These are phyloP conservation scores for Penicillium sp. DNA, from an alignment of 2,329 filamentous ascomycete species.

Conservation along the genomic window DNA sequence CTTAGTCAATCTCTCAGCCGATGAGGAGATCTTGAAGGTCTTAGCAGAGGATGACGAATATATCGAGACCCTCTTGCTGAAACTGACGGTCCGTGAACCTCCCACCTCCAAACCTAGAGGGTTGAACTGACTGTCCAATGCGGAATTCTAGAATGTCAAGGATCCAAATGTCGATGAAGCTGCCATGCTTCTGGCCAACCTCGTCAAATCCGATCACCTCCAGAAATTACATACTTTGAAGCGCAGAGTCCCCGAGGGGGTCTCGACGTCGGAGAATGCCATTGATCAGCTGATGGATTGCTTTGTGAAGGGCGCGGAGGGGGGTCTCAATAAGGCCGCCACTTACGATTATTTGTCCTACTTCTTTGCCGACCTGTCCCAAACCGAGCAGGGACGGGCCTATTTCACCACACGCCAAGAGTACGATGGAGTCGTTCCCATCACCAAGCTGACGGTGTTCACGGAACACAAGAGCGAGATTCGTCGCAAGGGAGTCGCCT, in stretches of 20 bases:
- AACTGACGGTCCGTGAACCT: conserved; percentile 70
- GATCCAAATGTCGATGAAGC: conserved; percentile 82
- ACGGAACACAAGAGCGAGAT: conserved; percentile 85
- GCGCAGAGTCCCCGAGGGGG: conserved; percentile 65
- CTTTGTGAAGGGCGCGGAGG: conserved; percentile 88
- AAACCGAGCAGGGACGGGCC: conserved; percentile 69
- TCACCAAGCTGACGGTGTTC: conserved; percentile 91
- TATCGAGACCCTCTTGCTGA: conserved; percentile 68
- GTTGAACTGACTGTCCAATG: not conserved
- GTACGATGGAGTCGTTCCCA: conserved; percentile 80
- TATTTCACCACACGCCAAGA: conserved; percentile 73
- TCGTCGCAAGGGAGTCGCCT: conserved; percentile 89
- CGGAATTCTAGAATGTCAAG: conserved; percentile 42
- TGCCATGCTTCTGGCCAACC: conserved; percentile 89
- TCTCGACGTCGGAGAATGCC: conserved; percentile 69
- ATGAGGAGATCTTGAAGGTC: conserved; percentile 70
- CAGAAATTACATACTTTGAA: conserved; percentile 68
- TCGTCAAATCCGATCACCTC: conserved; percentile 75
- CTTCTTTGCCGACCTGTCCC: conserved; percentile 88
- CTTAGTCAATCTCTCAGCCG: conserved; percentile 80
- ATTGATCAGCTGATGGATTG: conserved; percentile 93
- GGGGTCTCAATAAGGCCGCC: conserved; percentile 77
- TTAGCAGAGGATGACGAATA: conserved; percentile 80
- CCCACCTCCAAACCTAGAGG: not conserved
- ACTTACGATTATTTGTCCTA: conserved; percentile 93